phyloP scores from a whole-genome alignment of 345 rosid genomes.

The Ceriops tagal region DNA sequence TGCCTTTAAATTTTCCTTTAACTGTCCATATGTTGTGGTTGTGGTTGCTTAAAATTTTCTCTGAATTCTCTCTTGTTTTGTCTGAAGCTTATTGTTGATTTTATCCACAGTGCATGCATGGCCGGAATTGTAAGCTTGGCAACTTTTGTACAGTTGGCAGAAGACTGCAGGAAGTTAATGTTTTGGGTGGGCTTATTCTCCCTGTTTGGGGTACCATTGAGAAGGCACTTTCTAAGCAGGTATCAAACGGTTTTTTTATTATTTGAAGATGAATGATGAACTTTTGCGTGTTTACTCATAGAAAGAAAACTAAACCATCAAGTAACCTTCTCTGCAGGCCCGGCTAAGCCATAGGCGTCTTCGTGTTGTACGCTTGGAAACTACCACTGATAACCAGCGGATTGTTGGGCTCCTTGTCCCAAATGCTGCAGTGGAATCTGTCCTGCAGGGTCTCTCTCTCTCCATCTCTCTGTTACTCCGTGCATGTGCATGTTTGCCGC shows the following conservation, averaged over 20 bases:
- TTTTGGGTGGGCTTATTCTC: conserved; percentile 95
- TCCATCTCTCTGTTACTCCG: background rate
- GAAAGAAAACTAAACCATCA: conserved; percentile 7
- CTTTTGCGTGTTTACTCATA: background rate
- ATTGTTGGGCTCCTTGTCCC: conserved; percentile 92
- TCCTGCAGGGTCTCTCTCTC: conserved; percentile 66
- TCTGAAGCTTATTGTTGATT: conserved; percentile 11
- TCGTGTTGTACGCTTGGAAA: conserved; percentile 83
- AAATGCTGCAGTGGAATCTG: conserved; percentile 84
- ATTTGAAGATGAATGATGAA: background rate
- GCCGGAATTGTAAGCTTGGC: conserved; percentile 87
- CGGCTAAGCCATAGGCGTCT: conserved; percentile 85
- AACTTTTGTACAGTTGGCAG: conserved; percentile 94
- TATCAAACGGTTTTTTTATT: conserved; percentile 17
- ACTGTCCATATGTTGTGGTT: background rate
- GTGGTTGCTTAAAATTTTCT: background rate
- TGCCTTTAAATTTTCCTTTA: no score
- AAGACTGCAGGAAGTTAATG: conserved; percentile 87
- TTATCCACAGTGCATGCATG: conserved; percentile 90
- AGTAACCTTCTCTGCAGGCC: conserved; percentile 42
- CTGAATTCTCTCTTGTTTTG: background rate
- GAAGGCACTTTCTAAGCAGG: conserved; percentile 96
- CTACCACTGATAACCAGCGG: conserved; percentile 69
- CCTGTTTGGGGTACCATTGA: conserved; percentile 98
- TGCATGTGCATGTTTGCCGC: background rate